phyloP scores from a whole-genome alignment of 768 basidiomycete species.

The Collybia sp. region DNA sequence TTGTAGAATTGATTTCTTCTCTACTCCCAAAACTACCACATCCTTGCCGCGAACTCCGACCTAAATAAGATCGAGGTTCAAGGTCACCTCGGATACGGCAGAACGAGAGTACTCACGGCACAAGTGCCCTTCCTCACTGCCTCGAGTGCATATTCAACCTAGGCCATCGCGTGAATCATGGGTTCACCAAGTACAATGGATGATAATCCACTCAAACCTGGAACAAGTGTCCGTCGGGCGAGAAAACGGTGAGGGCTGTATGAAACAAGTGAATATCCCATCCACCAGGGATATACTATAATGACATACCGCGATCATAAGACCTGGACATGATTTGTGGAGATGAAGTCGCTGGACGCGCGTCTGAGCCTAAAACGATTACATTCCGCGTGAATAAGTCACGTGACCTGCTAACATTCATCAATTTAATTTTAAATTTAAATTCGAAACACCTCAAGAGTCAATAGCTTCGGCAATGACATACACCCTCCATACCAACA shows the following conservation, averaged over 20 bases:
- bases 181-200: slow-evolving; percentile 6
- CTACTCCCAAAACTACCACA: slow-evolving; percentile 94
- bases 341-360: slow-evolving; percentile 35
- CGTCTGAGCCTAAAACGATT: slow-evolving; percentile 34
- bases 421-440: too few relatives aligned
- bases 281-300: not conserved
- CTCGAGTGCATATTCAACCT: slow-evolving; percentile 99
- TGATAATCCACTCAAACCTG: slow-evolving; percentile 52
- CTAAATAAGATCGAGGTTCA: slow-evolving; percentile 30
- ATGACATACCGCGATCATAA: slow-evolving; percentile 84
- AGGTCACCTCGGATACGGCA: not conserved
- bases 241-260: slow-evolving; percentile 93
- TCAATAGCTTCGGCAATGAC: too few relatives aligned
- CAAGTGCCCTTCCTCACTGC: slow-evolving; percentile 97
- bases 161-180: slow-evolving; percentile 17
- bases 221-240: slow-evolving; percentile 98
- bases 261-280: not conserved
- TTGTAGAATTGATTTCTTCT: slow-evolving; percentile 98
- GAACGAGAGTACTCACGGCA: slow-evolving; percentile 55
- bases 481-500: too few relatives aligned
- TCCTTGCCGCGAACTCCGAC: slow-evolving; percentile 95
- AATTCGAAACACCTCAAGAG: too few relatives aligned
- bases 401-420: not conserved
- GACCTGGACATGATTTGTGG: slow-evolving; percentile 76
- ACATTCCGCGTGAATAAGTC: slow-evolving; percentile 12